Percentiles rank a stretch among this genome's conserved stretches.
phyloP scores from a whole-genome alignment of 129 eudicot genomes.

The Ambrosia artemisiifolia region DNA sequence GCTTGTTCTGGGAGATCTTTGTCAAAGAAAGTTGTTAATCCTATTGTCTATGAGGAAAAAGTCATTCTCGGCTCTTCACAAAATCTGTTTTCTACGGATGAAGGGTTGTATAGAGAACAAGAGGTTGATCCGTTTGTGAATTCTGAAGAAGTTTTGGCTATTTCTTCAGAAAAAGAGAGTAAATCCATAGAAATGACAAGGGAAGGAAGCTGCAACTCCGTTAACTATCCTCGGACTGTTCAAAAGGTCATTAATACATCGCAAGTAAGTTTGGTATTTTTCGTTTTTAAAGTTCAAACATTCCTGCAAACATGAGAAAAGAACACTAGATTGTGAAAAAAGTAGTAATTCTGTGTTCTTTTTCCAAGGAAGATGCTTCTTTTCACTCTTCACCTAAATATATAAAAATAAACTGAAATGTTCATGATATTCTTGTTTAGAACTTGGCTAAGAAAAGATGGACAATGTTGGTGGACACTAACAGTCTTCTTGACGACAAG shows the following conservation, averaged over 20 bases:
- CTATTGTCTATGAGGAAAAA: constrained; percentile 1
- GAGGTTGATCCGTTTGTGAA: constrained; percentile 6
- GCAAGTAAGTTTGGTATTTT: constrained; percentile 10
- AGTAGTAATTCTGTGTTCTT: neutral
- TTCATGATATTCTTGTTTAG: constrained; percentile 33
- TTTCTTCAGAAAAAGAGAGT: constrained; percentile 37
- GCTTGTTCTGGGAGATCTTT: constrained; percentile 37
- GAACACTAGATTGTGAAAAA: neutral
- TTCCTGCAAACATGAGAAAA: too few species aligned
- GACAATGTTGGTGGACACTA: constrained; percentile 73
- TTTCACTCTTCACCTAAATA: neutral
- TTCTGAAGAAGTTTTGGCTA: constrained; percentile 18
- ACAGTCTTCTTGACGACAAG: constrained; percentile 52
- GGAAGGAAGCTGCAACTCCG: constrained; percentile 26
- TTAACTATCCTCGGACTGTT: constrained; percentile 24
- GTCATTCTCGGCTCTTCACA: neutral
- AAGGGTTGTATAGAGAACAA: neutral
- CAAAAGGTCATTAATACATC: constrained; percentile 28
- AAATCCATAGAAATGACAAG: constrained; percentile 29
- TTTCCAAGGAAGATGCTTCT: neutral
- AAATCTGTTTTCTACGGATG: constrained; percentile 12
- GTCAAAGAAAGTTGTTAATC: constrained; percentile 36
- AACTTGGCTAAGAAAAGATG: constrained; percentile 46
- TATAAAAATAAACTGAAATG: neutral
- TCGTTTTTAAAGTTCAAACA: neutral